Percentiles rank a stretch among this genome's conserved stretches.
These are phyloP conservation scores for Podospora pseudoanserina DNA, from an alignment of 495 filamentous ascomycete species.

Conservation along the genomic window DNA sequence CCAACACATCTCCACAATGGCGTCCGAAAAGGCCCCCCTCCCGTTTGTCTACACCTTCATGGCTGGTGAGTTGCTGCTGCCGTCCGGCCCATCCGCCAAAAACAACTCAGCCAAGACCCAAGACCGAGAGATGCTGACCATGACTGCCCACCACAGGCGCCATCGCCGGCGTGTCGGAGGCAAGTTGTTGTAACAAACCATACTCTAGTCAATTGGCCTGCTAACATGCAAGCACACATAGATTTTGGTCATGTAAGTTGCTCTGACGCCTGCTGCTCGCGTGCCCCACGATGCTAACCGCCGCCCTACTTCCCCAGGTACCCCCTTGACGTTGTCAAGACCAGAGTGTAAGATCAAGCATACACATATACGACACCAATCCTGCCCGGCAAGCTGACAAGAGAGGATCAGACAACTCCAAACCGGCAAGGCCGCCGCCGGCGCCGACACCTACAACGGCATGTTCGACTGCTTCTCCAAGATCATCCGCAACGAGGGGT, in stretches of 20 bases:
- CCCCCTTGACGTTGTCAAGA: conserved; percentile 97
- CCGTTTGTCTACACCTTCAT: conserved; percentile 37
- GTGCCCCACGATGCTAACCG: conserved; percentile 23
- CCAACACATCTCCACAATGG: conserved; percentile 24
- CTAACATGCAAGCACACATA: conserved; percentile 40
- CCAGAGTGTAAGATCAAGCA: conserved; percentile 66
- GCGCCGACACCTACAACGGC: conserved; percentile 82
- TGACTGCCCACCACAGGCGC: conserved; percentile 18
- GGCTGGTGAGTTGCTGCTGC: conserved; percentile 27
- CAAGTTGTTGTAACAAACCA: conserved; percentile 13
- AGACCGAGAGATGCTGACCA: conserved; percentile 20
- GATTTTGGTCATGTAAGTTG: conserved; percentile 80
- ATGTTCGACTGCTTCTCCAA: conserved; percentile 98
- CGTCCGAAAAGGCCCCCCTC: conserved; percentile 31
- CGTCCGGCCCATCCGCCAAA: conserved; percentile 8
- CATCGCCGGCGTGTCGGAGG: conserved; percentile 32
- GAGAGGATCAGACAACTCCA: conserved; percentile 71
- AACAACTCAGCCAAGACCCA: conserved; percentile 13
- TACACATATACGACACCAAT: conserved; percentile 4
- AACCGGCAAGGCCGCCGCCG: conserved; percentile 59
- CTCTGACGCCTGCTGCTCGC: conserved; percentile 18
- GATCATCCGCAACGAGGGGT: conserved; percentile 94
- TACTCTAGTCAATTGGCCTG: conserved; percentile 22
- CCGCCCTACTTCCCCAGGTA: conserved; percentile 59
- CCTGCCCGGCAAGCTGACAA: conserved; percentile 27